These are phyloP conservation scores for Torulaspora gathmanii DNA, from an alignment of 805 yeast genomes.

Conservation along the genomic window DNA sequence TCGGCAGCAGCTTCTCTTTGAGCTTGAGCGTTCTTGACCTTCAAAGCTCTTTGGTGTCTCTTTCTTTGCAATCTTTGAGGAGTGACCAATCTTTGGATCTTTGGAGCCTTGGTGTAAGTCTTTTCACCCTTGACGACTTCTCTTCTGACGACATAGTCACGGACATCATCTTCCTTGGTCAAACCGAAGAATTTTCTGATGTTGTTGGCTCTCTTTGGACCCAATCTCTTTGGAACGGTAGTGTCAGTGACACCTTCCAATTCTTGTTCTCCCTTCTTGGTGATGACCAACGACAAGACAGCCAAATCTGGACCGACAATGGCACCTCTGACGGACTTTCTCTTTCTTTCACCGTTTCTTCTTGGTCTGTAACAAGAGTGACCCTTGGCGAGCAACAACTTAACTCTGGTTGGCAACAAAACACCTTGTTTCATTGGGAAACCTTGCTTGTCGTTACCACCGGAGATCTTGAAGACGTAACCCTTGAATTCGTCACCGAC, in stretches of 20 bases:
- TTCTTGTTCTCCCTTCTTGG: conserved; percentile 96
- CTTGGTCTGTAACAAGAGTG: conserved; percentile 99
- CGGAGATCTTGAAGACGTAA: conserved; percentile 96
- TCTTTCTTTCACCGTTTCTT: conserved; percentile 99
- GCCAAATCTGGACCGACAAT: conserved; percentile 96
- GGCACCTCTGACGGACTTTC: conserved; percentile 99
- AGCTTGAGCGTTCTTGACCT: conserved; percentile 95
- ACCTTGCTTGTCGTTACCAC: conserved; percentile 99
- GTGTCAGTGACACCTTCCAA: conserved; percentile 93
- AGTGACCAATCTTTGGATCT: conserved; percentile 98
- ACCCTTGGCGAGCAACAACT: conserved; percentile 87
- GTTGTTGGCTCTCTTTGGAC: conserved; percentile 99
- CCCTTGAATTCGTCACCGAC: conserved; percentile 99
- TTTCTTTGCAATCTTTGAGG: conserved; percentile 99
- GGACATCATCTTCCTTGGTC: conserved; percentile 46
- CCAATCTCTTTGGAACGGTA: conserved; percentile 97
- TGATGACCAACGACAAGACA: conserved; percentile 86
- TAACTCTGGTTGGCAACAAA: conserved; percentile 99
- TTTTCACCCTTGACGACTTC: conserved; percentile 97
- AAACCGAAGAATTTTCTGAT: conserved; percentile 99
- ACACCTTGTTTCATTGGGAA: conserved; percentile 99
- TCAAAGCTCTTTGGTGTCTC: conserved; percentile 91
- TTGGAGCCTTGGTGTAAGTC: conserved; percentile 99
- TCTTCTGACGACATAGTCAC: conserved; percentile 93
- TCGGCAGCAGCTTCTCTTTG: conserved; percentile 99